Evolutionary conservation across 2,329 filamentous ascomycete genomes (phyloP), one percentile per base, ranked within the genome.

Genomic region (Penicillium sp.): DNA sequence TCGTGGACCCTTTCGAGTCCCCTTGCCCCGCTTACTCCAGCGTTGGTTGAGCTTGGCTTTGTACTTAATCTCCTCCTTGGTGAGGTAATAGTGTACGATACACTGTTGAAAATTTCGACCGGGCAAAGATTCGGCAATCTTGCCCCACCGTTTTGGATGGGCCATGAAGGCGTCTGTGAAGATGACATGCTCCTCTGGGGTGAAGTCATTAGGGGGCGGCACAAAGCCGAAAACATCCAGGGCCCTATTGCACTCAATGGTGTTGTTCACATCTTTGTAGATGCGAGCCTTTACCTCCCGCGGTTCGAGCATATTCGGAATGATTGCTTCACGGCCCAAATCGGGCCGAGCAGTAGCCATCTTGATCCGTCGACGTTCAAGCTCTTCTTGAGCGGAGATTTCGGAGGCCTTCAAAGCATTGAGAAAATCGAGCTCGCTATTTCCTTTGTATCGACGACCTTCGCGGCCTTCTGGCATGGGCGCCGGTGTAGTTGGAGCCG

Each of bases 41-140:
- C 75, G 72, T 62, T 78, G 78, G 61, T 76, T 76, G 55, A 79
- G 71, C 50, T 79, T 77, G 15, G 78, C 78, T 62, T 81, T 81
- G 66, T 81, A 81, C 48, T 78, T 79, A 52, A 77, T 76, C 45
- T 78, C 75, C 56, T 76, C 73, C 61, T 81, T 81, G 4, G 79
- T 81, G 53, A 79, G 67, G 60, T 81, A 81, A 60, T 81, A 81
- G 61, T 81, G 79, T 51, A 76, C 65, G 49, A 81, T 80, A 59
- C 79, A 81, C 53, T 81, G 74, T 61, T 78, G 73, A 67, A 77
- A 81, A 38, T 74, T 72, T 23, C 79, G 75, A 13, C 75, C 76
- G 36, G 78, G 76, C 27, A 81, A 62, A 25, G 72, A 69, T 50
- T 79, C 76, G 3, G 79, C 79, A 58, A 81, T 81, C 61, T 79